Base-by-base conservation (phyloP, 2,329 filamentous ascomycete genomes). In the Pestalotiopsis fici region DNA sequence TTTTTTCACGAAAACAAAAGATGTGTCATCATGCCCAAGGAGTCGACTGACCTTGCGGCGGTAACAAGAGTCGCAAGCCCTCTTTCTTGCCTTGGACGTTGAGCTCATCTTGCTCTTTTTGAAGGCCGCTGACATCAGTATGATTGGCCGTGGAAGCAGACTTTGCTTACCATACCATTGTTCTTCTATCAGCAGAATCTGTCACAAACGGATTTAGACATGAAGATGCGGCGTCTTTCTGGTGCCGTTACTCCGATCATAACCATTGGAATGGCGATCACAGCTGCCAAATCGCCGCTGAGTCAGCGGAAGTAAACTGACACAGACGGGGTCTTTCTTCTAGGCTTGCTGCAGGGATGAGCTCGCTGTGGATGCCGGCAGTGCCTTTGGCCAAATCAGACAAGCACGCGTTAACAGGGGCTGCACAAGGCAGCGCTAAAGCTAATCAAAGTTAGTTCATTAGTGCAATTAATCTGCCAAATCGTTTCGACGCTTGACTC, bases 31-130 rank as follows among this genome's bases (percentile, higher is more conserved):
- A 37, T 60, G 18, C 12, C 18, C 7, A 31, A 28, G n/a, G 5
- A 60, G 18, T n/a, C 25, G 31, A 59, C 54, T 23, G 13, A 59
- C 64, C 57, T 66, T 66, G n/a, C 64, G 55, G 18, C 47, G 23
- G n/a, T 66, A 61, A 37, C 64, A 66, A 21, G 64, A 66, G 57
- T 66, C 64, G 37, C 64, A 66, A 7, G 64, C 64, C 21, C 64
- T 31, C 57, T 66, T 66, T 23, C 64, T 66, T 25, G 55, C 15
- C 25, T 60, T 66, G 18, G 55, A 25, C 11, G n/a, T 56, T 18
- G 39, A 28, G 21, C 31, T 43, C 62, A 64, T 64, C 18, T 55
- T 56, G 43, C 28, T 37, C n/a, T 27, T 21, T 31, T 31, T 25
- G 57, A 18, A 21, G 28, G 13, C 27, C 15, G 27, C 31, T 31